These are phyloP conservation scores for Kodamaea kakaduensis DNA, from an alignment of 805 yeast genomes.

Conservation along the genomic window DNA sequence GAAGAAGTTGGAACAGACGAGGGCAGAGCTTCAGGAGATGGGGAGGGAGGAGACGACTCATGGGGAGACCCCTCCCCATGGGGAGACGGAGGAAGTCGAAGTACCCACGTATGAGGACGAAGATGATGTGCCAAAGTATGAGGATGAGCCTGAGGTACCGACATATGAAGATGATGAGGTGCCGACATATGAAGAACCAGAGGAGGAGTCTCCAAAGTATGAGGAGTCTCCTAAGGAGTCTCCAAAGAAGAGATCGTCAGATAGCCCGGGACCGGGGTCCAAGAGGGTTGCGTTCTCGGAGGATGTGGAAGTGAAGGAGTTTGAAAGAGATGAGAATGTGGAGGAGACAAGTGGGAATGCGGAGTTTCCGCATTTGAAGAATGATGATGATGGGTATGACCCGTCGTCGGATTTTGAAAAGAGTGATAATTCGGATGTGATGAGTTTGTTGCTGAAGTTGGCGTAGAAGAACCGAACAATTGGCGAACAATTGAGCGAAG, in stretches of 20 bases:
- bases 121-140: conserved; percentile 14
- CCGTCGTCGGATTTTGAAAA: conserved; percentile 15
- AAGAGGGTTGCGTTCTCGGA: conserved; percentile 42
- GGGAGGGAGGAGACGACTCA: neutral
- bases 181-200: neutral
- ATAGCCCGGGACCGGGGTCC: conserved; percentile 10
- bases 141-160: conserved; percentile 14
- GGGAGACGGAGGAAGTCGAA: conserved; percentile 22
- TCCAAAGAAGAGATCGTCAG: neutral
- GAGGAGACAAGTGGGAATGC: conserved; percentile 1
- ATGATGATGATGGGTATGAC: conserved; percentile 18
- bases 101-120: conserved; percentile 25
- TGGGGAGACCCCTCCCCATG: neutral
- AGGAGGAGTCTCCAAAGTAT: conserved; percentile 1
- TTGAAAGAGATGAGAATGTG: conserved; percentile 32
- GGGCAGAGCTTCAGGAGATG: conserved; percentile 31
- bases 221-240: neutral
- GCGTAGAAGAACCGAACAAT: conserved; percentile 12
- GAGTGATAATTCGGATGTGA: conserved; percentile 17
- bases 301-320: conserved; percentile 40
- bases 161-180: conserved; percentile 3
- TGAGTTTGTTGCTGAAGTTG: conserved; percentile 32
- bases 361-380: conserved; percentile 2
- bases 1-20: conserved; percentile 23
- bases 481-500: too few relatives aligned